Conservation (phyloP, 208 protist species). For the Willaertia magna region DNA sequence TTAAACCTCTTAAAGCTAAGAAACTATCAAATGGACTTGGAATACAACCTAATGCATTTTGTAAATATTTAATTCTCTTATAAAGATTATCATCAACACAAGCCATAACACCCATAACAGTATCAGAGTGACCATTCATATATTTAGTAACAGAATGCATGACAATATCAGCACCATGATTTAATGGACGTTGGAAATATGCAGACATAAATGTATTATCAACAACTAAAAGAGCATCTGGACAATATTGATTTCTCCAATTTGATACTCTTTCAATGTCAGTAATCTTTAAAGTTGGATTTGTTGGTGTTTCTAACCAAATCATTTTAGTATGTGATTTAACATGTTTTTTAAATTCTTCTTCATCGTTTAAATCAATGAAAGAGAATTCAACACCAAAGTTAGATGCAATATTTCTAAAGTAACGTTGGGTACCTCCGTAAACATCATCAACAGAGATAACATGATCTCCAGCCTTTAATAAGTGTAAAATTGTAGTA, state of each 20-base stretch:
- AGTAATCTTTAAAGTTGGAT: conserved; percentile 77
- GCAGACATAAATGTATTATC: conserved; percentile 92
- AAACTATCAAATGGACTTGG: conserved; percentile 84
- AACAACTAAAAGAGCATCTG: conserved; percentile 59
- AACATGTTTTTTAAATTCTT: conserved; percentile 55
- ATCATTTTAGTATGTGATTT: conserved; percentile 75
- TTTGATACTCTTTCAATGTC: conserved; percentile 59
- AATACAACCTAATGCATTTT: conserved; percentile 72
- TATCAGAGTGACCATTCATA: conserved; percentile 83
- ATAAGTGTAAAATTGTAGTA: conserved; percentile 66
- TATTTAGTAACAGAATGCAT: conserved; percentile 89
- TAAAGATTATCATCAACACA: conserved; percentile 47
- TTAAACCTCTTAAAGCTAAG: conserved; percentile 77
- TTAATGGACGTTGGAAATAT: conserved; percentile 76
- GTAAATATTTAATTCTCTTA: conserved; percentile 62
- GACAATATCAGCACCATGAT: conserved; percentile 81
- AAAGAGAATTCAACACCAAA: conserved; percentile 62
- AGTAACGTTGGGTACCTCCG: conserved; percentile 44
- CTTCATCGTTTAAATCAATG: conserved; percentile 61
- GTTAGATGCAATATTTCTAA: conserved; percentile 18
- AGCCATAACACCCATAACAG: conserved; percentile 65
- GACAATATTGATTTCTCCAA: background rate
- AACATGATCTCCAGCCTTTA: conserved; percentile 68
- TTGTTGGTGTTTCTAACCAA: conserved; percentile 85
- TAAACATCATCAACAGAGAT: conserved; percentile 77